Evolutionary conservation across 1,284 basidiomycete genomes (phyloP), one percentile per base, ranked within the genome.

Genomic region (Macrocystidia cucumis): DNA sequence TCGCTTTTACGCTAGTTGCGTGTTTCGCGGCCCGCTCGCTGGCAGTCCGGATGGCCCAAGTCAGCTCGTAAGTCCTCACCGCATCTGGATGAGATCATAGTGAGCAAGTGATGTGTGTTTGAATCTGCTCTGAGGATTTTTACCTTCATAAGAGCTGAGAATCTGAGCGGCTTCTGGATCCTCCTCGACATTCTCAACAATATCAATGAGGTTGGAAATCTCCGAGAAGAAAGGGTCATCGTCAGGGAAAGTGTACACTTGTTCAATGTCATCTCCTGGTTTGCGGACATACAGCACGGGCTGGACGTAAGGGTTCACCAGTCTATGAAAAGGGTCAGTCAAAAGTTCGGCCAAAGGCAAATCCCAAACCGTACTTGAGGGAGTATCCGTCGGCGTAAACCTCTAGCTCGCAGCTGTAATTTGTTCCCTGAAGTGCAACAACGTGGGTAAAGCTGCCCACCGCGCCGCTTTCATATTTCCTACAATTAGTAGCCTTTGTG

Each of bases 191-290:
- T 83, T 80, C 60, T 89, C 86, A 41, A 90, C 76, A 44, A 82
- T 69, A 57, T 91, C 87, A 43, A 91, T 83, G 53, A 86, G 72
- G 57, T 85, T 83, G 29, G 86, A 88, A 29, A 91, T 74, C 60
- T 92, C 87, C 16, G 86, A 88, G 70, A 91, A 90, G 74, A 92
- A 92, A 9, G 89, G 88, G 55, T 93, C 90, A 51, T 93, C 91
- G 43, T 91, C 86, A 2, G 72, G 72, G 67, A 86, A 91, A 34
- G 69, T 63, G 55, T 81, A 67, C 29, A 70, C 70, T 52, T 89
- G 83, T 54, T 92, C 90, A 45, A 76, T 67, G 56, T 96, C 91
- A 52, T 85, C 84, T 44, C 85, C 87, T 1, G 89, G 87, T 52
- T 73, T 75, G 52, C 92, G 87, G 43, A 96, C 70, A 52, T 83